Percentiles rank a stretch among this genome's conserved stretches.
phyloP scores from a whole-genome alignment of 148 eudicot genomes.

The Amaranthus palmeri region DNA sequence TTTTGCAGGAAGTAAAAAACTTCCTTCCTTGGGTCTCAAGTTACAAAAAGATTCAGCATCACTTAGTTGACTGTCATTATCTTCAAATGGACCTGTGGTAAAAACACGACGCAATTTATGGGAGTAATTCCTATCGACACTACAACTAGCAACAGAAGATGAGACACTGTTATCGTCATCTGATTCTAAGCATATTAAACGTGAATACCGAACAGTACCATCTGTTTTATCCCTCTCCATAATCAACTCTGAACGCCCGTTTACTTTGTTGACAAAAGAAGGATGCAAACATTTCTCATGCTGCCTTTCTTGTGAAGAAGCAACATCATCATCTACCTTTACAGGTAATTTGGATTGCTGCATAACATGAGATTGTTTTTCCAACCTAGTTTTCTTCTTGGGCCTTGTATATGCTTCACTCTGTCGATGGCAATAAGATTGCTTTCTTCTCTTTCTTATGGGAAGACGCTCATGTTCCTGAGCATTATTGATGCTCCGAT shows the following conservation, averaged over 20 bases:
- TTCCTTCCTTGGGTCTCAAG: constrained; percentile 38
- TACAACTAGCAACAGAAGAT: constrained; percentile 81
- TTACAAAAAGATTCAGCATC: constrained; percentile 68
- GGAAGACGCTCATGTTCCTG: constrained; percentile 30
- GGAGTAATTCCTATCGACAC: constrained; percentile 33
- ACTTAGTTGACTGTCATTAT: constrained; percentile 44
- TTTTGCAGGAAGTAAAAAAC: constrained; percentile 29
- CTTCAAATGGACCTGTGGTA: constrained; percentile 32
- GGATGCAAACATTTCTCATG: constrained; percentile 35
- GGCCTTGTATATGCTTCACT: constrained; percentile 33
- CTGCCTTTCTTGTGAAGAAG: constrained; percentile 34
- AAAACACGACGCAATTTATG: constrained; percentile 27
- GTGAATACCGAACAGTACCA: constrained; percentile 41
- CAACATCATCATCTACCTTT: constrained; percentile 53
- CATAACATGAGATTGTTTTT: constrained; percentile 25
- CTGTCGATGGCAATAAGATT: constrained; percentile 23
- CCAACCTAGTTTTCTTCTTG: constrained; percentile 32
- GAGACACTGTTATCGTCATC: constrained; percentile 40
- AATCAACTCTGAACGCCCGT: constrained; percentile 33
- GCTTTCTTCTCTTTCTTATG: constrained; percentile 43
- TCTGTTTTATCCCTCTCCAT: constrained; percentile 39
- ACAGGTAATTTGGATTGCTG: constrained; percentile 39
- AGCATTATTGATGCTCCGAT: constrained; percentile 15
- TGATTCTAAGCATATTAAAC: constrained; percentile 31
- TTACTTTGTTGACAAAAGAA: constrained; percentile 28